phyloP scores from a whole-genome alignment of 495 filamentous ascomycete genomes.

The Rhizodiscina lignyota region DNA sequence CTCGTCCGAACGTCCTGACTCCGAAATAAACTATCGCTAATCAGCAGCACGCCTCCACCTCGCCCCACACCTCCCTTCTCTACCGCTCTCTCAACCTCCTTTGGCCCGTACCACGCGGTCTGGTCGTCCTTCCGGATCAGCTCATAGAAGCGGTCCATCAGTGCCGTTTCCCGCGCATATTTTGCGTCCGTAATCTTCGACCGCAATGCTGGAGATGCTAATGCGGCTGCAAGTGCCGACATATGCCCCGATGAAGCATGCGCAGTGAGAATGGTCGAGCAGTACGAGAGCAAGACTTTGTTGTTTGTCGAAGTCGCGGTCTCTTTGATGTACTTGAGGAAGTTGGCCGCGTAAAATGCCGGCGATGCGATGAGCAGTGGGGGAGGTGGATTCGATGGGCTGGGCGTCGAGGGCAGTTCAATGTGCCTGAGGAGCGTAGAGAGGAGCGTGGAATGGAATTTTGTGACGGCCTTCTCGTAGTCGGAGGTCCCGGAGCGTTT shows the following conservation, averaged over 20 bases:
- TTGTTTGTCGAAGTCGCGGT: conserved; percentile 49
- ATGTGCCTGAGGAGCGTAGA: conserved; percentile 61
- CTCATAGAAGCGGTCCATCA: conserved; percentile 77
- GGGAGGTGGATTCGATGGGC: conserved; percentile 25
- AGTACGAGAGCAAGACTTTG: conserved; percentile 22
- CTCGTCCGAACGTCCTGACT: conserved; percentile 65
- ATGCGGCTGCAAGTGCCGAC: conserved; percentile 70
- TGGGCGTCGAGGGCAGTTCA: conserved; percentile 43
- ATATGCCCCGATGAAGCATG: conserved; percentile 75
- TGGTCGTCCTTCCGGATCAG: conserved; percentile 74
- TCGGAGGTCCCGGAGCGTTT: conserved; percentile 36
- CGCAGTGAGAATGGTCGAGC: conserved; percentile 48
- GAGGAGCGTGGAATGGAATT: conserved; percentile 67
- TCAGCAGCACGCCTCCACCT: conserved; percentile 67
- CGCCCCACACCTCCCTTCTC: conserved; percentile 76
- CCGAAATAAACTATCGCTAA: conserved; percentile 74
- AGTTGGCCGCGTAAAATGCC: conserved; percentile 67
- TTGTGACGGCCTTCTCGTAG: conserved; percentile 57
- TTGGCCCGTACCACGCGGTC: conserved; percentile 78
- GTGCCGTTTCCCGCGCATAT: conserved; percentile 63
- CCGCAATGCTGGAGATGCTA: conserved; percentile 62
- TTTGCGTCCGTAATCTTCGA: conserved; percentile 66
- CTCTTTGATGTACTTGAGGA: conserved; percentile 63
- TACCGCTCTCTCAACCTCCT: conserved; percentile 72
- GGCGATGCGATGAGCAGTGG: conserved; percentile 71